A percentile compares a stretch with the other conserved stretches of the same genome.
phyloP scores from a whole-genome alignment of 164 flowering plant species.

The Vitis labrusca region DNA sequence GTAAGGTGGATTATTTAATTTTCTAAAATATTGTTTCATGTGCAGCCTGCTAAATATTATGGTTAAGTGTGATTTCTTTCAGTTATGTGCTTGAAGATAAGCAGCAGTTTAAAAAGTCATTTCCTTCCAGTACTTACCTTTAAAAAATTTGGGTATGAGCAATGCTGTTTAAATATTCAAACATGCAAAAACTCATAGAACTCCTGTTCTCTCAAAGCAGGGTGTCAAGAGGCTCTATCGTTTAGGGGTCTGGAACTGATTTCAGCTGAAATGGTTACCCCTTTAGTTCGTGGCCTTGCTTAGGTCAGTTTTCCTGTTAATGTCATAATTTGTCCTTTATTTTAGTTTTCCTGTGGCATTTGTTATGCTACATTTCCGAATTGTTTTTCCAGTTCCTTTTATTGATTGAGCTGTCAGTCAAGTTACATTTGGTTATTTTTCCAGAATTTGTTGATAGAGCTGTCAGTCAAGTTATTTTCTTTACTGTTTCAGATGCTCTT shows the following conservation, averaged over 20 bases:
- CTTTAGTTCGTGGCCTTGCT: conserved; percentile 44
- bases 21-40: not conserved
- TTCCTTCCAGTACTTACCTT: conserved; percentile 37
- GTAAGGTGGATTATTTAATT: not conserved
- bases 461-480: conserved; percentile 7
- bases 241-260: conserved; percentile 63
- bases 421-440: conserved; percentile 14
- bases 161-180: conserved; percentile 25
- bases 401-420: conserved; percentile 21
- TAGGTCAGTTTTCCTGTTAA: conserved; percentile 54
- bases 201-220: conserved; percentile 65
- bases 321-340: conserved; percentile 20
- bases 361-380: conserved; percentile 30
- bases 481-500: not conserved
- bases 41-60: conserved; percentile 1
- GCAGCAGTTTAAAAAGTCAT: conserved; percentile 29
- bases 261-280: conserved; percentile 58
- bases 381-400: conserved; percentile 18
- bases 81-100: conserved; percentile 28
- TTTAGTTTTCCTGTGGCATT: conserved; percentile 29
- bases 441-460: conserved; percentile 6
- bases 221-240: conserved; percentile 58
- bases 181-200: conserved; percentile 38
- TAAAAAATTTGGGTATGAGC: conserved; percentile 21
- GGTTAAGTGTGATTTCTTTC: conserved; percentile 23